Evolutionary conservation across 2,329 filamentous ascomycete species (phyloP), one percentile per base, ranked within the genome.

Genomic region (Colletotrichum noveboracense): DNA sequence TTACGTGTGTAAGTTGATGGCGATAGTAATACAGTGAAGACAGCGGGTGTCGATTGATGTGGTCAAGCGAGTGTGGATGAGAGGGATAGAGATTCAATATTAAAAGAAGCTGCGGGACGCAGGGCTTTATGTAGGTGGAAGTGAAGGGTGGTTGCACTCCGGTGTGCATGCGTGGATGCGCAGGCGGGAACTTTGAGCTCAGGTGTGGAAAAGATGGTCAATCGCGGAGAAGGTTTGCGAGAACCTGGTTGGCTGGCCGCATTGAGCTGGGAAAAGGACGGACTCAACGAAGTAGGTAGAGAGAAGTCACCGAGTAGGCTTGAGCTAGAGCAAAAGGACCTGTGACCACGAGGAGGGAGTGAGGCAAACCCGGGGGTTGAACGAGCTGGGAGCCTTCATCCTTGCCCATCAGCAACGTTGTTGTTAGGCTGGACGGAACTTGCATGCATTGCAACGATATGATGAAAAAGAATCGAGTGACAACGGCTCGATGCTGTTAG

Each of bases 71-170:
- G 12, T 60, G 66, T 74, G 60, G 71, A 30, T 52, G 58, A 60
- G 43, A 48, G 48, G 28, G 60, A 32, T 55, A 28, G 7, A n/a
- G 9, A 21, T 26, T 28, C n/a, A 9, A 67, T 56, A n/a, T 26
- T n/a, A 16, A 6, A n/a, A 43, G 66, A 36, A 32, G 32, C 43
- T 70, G 75, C 60, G 65, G 76, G 69, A 66, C 12, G 28, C 21
- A 60, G 65, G 60, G 64, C 64, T 64, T 76, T 77, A 77, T 76
- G 76, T 70, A 76, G 55, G 38, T 64, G 34, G 62, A 48, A 7
- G 38, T 26, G 52, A 16, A 62, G 55, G 62, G 32, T 56, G 32
- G 68, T 26, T 38, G 26, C 32, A 72, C 32, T 14, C 18, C 24
- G 34, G 38, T 43, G 36, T 28, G 43, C 32, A 55, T 66, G 24